Conservation (phyloP, 331 rosid species). For the Acacia concinna region DNA sequence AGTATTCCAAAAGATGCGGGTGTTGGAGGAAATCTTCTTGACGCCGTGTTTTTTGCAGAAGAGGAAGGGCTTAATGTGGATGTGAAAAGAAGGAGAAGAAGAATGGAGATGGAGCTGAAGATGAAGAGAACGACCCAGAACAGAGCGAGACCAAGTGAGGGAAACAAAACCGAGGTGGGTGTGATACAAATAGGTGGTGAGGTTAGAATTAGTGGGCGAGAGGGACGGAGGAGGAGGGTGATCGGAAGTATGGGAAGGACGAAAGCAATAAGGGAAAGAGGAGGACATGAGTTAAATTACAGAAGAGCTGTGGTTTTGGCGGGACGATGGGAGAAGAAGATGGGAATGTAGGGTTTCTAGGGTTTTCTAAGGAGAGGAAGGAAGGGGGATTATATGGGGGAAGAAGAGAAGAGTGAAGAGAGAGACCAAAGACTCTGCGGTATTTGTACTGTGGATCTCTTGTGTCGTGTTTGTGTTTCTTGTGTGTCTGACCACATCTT, state of each 20-base stretch:
- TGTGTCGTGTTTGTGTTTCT: not conserved
- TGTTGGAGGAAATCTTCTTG: constrained; percentile 54
- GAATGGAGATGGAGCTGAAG: constrained; percentile 48
- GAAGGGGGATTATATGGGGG: not conserved
- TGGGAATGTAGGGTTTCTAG: not conserved
- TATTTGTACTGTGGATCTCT: not conserved
- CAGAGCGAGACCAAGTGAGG: constrained; percentile 84
- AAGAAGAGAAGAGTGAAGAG: not conserved
- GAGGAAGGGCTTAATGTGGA: constrained; percentile 69
- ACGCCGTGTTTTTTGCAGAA: constrained; percentile 82
- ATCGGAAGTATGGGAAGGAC: constrained; percentile 42
- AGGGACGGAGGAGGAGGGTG: constrained; percentile 33
- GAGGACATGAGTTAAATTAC: constrained; percentile 44
- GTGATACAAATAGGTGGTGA: constrained; percentile 70
- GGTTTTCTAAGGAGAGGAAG: not conserved
- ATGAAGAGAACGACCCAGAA: constrained; percentile 77
- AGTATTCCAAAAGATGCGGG: constrained; percentile 70
- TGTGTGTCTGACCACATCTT: not conserved
- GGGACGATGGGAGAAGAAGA: not conserved
- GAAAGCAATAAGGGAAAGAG: constrained; percentile 62
- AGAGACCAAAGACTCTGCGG: not conserved
- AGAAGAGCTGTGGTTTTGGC: not conserved
- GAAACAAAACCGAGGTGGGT: constrained; percentile 69
- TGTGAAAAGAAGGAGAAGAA: constrained; percentile 42
- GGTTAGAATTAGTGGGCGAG: constrained; percentile 58